These are phyloP conservation scores for Diaporthe vaccinii DNA, from an alignment of 2,329 filamentous ascomycete genomes.

Conservation along the genomic window DNA sequence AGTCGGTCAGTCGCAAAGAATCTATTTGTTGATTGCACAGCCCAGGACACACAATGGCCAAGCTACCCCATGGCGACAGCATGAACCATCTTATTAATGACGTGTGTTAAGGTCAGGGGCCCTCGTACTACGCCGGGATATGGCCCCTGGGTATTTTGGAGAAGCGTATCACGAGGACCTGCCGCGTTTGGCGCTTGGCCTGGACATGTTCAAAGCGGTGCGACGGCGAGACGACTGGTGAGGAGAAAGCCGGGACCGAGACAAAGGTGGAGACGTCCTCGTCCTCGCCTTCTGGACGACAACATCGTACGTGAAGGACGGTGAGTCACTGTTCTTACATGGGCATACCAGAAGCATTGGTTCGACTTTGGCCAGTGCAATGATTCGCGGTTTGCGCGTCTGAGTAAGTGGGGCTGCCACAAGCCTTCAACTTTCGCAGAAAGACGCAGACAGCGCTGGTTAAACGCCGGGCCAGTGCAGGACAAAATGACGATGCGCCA, in stretches of 20 bases:
- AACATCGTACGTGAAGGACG: slow-evolving; percentile 25
- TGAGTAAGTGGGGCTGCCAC: not conserved
- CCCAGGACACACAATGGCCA: slow-evolving; percentile 4
- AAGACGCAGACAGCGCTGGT: not conserved
- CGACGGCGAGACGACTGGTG: slow-evolving; percentile 21
- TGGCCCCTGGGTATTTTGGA: not conserved
- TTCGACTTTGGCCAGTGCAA: not conserved
- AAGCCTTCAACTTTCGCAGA: not conserved
- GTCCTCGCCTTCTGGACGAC: not conserved
- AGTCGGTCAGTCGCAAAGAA: slow-evolving; percentile 4
- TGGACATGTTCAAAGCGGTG: slow-evolving; percentile 7
- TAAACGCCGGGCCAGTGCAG: too few relatives aligned
- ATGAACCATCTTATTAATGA: slow-evolving; percentile 15
- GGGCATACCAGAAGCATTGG: not conserved
- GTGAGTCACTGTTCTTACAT: slow-evolving; percentile 15
- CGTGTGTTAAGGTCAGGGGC: slow-evolving; percentile 31
- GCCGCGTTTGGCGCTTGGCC: slow-evolving; percentile 35
- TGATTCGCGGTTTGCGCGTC: not conserved
- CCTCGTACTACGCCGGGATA: not conserved
- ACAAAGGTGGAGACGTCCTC: slow-evolving; percentile 17
- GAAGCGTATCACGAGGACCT: slow-evolving; percentile 15
- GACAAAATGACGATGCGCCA: not conserved
- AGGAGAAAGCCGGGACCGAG: slow-evolving; percentile 13
- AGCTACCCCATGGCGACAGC: slow-evolving; percentile 25
- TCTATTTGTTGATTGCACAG: slow-evolving; percentile 13